Conservation (phyloP, 2,329 filamentous ascomycete genomes). For the Orbilia quercus region DNA sequence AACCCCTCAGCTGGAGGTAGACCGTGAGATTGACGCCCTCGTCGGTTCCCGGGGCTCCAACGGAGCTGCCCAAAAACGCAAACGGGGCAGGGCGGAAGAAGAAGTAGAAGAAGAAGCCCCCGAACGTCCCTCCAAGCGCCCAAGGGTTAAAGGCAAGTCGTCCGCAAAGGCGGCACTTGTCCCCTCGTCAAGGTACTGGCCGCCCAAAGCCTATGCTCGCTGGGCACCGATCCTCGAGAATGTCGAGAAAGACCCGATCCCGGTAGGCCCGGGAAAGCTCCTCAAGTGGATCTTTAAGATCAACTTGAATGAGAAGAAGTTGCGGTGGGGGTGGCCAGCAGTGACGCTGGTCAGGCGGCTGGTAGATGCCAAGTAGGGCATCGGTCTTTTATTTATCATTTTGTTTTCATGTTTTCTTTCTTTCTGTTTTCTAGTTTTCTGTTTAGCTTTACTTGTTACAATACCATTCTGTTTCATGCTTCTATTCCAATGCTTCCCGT, state of each 20-base stretch:
- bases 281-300: constrained; percentile 14
- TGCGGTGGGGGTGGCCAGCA: neutral
- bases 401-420: neutral
- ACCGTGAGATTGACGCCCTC: no score
- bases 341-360: neutral
- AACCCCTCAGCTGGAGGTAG: no score
- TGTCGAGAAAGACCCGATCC: neutral
- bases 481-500: no score
- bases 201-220: neutral
- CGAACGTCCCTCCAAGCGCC: neutral
- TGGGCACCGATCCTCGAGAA: neutral
- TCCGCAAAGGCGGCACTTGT: neutral
- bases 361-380: neutral
- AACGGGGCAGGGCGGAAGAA: neutral
- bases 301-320: neutral
- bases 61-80: neutral
- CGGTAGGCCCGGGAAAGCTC: neutral
- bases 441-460: neutral
- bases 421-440: neutral
- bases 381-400: neutral
- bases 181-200: no score
- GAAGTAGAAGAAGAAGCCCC: neutral
- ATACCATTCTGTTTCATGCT: no score
- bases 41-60: neutral
- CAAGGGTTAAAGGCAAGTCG: neutral